Conservation (phyloP, 2,329 filamentous ascomycete species). For the Diplodia mutila region DNA sequence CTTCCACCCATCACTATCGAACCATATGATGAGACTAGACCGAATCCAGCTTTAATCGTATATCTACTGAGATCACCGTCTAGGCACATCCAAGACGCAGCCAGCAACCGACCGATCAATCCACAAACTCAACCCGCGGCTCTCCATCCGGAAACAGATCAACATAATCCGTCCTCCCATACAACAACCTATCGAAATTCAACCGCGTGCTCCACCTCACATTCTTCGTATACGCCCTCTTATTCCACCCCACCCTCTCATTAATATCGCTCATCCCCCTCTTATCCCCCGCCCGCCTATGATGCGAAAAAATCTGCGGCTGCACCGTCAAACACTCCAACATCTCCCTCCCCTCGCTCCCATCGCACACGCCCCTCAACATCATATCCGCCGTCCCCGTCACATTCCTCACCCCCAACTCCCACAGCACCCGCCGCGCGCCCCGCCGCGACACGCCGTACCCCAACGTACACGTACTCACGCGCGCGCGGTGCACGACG, state of each 20-base stretch:
- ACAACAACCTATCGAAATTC: conserved; percentile 32
- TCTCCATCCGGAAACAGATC: conserved; percentile 18
- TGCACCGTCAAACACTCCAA: conserved; percentile 35
- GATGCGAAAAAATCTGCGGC: conserved; percentile 34
- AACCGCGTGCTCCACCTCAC: conserved; percentile 33
- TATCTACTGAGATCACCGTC: too few relatives aligned
- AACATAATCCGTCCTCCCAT: conserved; percentile 28
- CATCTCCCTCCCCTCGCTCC: conserved; percentile 23
- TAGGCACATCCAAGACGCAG: too few relatives aligned
- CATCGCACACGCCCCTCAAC: conserved; percentile 38
- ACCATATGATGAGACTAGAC: too few relatives aligned
- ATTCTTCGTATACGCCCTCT: conserved; percentile 30
- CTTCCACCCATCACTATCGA: too few relatives aligned
- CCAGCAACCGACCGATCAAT: too few relatives aligned
- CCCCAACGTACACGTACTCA: conserved; percentile 25
- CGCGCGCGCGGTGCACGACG: conserved; percentile 27
- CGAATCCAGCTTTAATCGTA: too few relatives aligned
- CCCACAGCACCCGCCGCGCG: conserved; percentile 36
- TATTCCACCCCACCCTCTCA: conserved; percentile 28
- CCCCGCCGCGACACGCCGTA: conserved; percentile 29
- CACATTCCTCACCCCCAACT: conserved; percentile 32
- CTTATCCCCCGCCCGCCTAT: conserved; percentile 28
- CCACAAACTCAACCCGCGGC: neutral
- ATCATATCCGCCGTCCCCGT: conserved; percentile 40
- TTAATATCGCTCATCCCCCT: conserved; percentile 32